These are phyloP conservation scores for Zasmidium citrigriseum DNA, from an alignment of 2,329 filamentous ascomycete species.

Conservation along the genomic window DNA sequence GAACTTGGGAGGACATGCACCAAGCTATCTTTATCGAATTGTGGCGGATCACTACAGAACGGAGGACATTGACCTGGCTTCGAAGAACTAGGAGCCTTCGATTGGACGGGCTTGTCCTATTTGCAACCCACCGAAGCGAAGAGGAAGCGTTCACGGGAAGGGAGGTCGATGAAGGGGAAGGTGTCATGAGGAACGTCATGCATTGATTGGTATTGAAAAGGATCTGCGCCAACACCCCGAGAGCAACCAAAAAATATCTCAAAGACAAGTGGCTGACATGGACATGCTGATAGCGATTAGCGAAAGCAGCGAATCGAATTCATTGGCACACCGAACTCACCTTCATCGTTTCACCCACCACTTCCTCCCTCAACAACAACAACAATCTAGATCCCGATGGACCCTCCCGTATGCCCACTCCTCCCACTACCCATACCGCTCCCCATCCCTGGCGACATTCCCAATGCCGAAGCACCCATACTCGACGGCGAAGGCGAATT, in stretches of 20 bases:
- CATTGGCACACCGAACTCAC: no score
- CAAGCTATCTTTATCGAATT: constrained; percentile 71
- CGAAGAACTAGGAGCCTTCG: constrained; percentile 11
- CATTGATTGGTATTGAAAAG: neutral
- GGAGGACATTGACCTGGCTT: constrained; percentile 63
- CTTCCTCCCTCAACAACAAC: no score
- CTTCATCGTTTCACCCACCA: no score
- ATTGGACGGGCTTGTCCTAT: neutral
- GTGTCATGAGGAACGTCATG: neutral
- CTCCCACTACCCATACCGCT: no score
- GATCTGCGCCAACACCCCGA: neutral
- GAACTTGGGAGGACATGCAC: constrained; percentile 73
- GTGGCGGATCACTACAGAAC: constrained; percentile 74
- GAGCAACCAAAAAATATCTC: neutral
- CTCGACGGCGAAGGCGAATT: no score
- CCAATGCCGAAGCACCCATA: no score
- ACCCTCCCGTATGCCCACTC: no score
- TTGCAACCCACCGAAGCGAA: neutral
- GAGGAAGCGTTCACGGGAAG: neutral
- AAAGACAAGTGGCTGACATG: neutral
- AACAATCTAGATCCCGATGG: no score
- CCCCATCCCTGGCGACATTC: no score
- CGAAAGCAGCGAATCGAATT: no score
- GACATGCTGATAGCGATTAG: no score
- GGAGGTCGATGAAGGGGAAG: neutral